Evolutionary conservation across 1,284 basidiomycete species (phyloP).

Genomic region (Austroboletus rostrupii): DNA sequence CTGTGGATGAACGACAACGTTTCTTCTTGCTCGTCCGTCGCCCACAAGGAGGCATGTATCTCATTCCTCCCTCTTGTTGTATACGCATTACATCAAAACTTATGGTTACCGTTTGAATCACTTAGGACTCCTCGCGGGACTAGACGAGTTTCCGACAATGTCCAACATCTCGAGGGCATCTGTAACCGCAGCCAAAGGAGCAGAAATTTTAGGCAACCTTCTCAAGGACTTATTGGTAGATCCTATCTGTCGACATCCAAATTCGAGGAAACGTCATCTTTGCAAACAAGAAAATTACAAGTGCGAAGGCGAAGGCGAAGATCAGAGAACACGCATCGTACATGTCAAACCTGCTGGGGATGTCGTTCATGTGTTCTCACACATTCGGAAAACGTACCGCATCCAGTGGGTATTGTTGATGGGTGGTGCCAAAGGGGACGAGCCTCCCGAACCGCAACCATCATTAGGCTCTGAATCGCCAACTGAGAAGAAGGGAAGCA

Average conservation of each 20-base stretch:
- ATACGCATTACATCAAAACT: background rate
- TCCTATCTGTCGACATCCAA: conserved; percentile 14
- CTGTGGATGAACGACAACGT: conserved; percentile 35
- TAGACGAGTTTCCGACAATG: conserved; percentile 78
- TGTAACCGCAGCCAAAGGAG: conserved; percentile 32
- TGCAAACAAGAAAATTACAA: background rate
- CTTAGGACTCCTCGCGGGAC: conserved; percentile 81
- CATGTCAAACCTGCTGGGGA: conserved; percentile 54
- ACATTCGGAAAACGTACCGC: conserved; percentile 88
- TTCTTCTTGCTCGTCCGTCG: conserved; percentile 77
- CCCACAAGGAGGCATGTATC: conserved; percentile 71
- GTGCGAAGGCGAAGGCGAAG: background rate
- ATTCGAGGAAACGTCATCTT: conserved; percentile 5
- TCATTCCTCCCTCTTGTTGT: background rate
- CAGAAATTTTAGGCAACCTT: conserved; percentile 38
- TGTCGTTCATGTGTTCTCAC: conserved; percentile 84
- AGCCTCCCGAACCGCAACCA: conserved; percentile 33
- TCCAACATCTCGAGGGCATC: conserved; percentile 42
- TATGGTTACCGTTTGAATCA: conserved; percentile 1
- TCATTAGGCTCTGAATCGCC: background rate
- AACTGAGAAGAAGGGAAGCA: conserved; percentile 4
- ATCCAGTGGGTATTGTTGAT: conserved; percentile 67
- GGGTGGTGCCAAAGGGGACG: conserved; percentile 36
- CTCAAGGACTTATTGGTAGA: conserved; percentile 41
- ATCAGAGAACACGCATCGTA: conserved; percentile 34